Percentiles rank a stretch among this genome's conserved stretches.
Evolutionary conservation across 1,139 yeast species (phyloP).

Genomic region (Magnusiomyces suaveolens): DNA sequence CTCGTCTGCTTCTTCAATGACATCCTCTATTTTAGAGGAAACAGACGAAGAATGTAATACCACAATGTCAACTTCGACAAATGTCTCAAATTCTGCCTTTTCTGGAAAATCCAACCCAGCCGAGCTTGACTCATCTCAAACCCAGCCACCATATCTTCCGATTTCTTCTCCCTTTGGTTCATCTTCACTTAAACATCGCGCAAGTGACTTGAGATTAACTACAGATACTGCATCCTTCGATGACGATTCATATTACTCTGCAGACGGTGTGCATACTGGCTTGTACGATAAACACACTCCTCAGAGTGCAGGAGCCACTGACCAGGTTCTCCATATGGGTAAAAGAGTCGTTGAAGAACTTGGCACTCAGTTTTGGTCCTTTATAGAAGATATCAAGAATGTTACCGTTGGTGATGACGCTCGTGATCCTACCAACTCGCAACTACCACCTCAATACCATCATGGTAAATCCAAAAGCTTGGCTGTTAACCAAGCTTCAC

Average conservation of each 20-base stretch:
- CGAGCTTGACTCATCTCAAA: too few species aligned
- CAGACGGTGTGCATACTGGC: slow-evolving; percentile 3
- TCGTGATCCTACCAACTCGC: slow-evolving; percentile 12
- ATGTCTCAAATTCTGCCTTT: not conserved
- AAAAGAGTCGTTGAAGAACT: slow-evolving; percentile 30
- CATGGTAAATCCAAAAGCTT: not conserved
- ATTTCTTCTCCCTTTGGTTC: not conserved
- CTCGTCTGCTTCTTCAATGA: slow-evolving; percentile 12
- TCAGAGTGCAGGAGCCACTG: slow-evolving; percentile 1
- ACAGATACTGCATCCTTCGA: not conserved
- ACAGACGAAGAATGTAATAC: not conserved
- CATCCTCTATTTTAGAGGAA: slow-evolving; percentile 5
- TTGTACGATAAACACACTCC: not conserved
- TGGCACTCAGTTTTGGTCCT: slow-evolving; percentile 32
- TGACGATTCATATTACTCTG: not conserved
- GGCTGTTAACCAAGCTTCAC: not conserved
- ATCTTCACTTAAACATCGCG: too few species aligned
- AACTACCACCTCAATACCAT: not conserved
- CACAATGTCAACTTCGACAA: not conserved
- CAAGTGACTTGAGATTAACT: too few species aligned
- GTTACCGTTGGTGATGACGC: slow-evolving; percentile 29
- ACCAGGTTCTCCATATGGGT: slow-evolving; percentile 29
- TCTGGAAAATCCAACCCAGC: not conserved
- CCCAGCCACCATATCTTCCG: not conserved
- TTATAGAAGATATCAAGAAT: slow-evolving; percentile 30